A percentile compares a stretch with the other conserved stretches of the same genome.
These are phyloP conservation scores for Ilex paraguariensis DNA, from an alignment of 305 asterid genomes.

Conservation along the genomic window DNA sequence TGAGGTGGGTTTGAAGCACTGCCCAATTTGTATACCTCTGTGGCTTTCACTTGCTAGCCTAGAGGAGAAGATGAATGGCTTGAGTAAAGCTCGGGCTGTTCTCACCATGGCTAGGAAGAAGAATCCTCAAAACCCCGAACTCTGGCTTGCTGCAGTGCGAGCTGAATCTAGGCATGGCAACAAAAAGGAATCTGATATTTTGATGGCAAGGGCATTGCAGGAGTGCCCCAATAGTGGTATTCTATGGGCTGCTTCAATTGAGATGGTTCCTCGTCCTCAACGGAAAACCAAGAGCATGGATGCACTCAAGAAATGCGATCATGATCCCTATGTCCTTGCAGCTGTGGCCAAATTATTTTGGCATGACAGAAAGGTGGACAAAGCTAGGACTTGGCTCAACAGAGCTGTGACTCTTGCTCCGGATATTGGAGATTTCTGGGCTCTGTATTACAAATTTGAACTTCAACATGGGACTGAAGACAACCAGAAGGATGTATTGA, in stretches of 20 bases:
- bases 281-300: slow-evolving; percentile 58
- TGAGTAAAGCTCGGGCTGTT: slow-evolving; percentile 80
- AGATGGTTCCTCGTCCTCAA: slow-evolving; percentile 72
- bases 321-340: slow-evolving; percentile 69
- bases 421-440: slow-evolving; percentile 93
- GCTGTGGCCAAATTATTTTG: slow-evolving; percentile 26
- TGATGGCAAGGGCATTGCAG: slow-evolving; percentile 88
- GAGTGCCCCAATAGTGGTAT: slow-evolving; percentile 79
- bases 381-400: slow-evolving; percentile 67
- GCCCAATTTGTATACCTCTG: slow-evolving; percentile 56
- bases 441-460: slow-evolving; percentile 68
- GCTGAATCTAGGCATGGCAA: slow-evolving; percentile 75
- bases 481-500: slow-evolving; percentile 61
- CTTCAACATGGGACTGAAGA: slow-evolving; percentile 74
- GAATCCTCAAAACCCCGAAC: slow-evolving; percentile 71
- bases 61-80: slow-evolving; percentile 66
- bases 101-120: slow-evolving; percentile 74
- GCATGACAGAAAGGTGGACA: slow-evolving; percentile 82
- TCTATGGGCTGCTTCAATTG: slow-evolving; percentile 72
- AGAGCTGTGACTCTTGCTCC: slow-evolving; percentile 73
- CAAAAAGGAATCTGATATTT: slow-evolving; percentile 70
- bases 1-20: slow-evolving; percentile 62
- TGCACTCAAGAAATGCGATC: slow-evolving; percentile 62
- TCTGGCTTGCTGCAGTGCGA: slow-evolving; percentile 87
- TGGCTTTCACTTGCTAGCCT: slow-evolving; percentile 87